These are phyloP conservation scores for Cnidoscolus chayamansa DNA, from an alignment of 441 rosid genomes.

Conservation along the genomic window DNA sequence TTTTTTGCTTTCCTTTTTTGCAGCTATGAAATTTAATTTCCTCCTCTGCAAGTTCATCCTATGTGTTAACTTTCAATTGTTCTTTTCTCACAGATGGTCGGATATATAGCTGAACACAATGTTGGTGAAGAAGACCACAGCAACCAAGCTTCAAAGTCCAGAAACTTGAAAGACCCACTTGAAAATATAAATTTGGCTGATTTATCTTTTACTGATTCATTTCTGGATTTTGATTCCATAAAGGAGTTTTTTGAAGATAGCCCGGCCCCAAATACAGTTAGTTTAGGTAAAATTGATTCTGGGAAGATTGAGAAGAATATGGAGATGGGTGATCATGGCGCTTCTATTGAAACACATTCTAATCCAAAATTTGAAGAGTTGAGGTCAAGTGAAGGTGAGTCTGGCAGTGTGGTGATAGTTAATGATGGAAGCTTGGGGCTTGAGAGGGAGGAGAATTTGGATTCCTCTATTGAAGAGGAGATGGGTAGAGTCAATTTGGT, in stretches of 20 bases:
- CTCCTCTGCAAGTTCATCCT: not conserved
- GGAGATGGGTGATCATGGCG: slow-evolving; percentile 31
- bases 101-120: slow-evolving; percentile 37
- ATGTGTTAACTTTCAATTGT: not conserved
- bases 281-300: slow-evolving; percentile 31
- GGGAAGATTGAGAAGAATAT: slow-evolving; percentile 30
- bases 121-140: slow-evolving; percentile 33
- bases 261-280: slow-evolving; percentile 30
- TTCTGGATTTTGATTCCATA: slow-evolving; percentile 60
- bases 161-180: slow-evolving; percentile 27
- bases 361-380: not conserved
- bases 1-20: not conserved
- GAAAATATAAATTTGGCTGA: slow-evolving; percentile 32
- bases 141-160: slow-evolving; percentile 37
- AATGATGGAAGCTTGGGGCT: no score
- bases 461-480: slow-evolving; percentile 40
- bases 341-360: slow-evolving; percentile 16
- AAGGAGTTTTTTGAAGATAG: slow-evolving; percentile 47
- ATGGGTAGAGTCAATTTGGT: slow-evolving; percentile 51
- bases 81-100: slow-evolving; percentile 48
- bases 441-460: no score
- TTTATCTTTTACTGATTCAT: slow-evolving; percentile 43
- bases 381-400: no score
- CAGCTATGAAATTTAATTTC: slow-evolving; percentile 22
- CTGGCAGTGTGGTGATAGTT: no score